phyloP scores from a whole-genome alignment of 164 flowering plant species.

The Magnolia officinalis region DNA sequence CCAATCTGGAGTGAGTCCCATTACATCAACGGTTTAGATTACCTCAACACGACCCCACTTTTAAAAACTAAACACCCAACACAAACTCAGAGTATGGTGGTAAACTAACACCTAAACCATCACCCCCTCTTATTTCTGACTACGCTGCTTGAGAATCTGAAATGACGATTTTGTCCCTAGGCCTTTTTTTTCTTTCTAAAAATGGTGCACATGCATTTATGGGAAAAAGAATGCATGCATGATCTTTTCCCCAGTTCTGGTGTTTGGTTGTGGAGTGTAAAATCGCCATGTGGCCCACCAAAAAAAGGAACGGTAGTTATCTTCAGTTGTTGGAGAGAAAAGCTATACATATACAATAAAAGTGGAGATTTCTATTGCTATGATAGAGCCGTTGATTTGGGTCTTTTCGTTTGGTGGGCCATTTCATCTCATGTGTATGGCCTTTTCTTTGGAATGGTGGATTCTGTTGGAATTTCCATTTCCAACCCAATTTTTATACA shows the following conservation, averaged over 20 bases:
- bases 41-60: too few species aligned
- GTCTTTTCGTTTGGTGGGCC: neutral
- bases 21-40: too few species aligned
- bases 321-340: neutral
- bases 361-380: neutral
- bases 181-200: neutral
- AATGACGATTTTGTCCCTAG: conserved; percentile 10
- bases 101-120: too few species aligned
- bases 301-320: neutral
- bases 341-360: neutral
- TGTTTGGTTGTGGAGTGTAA: neutral
- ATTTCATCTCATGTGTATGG: neutral
- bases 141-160: neutral
- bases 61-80: too few species aligned
- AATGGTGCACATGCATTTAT: neutral
- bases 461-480: neutral
- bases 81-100: too few species aligned
- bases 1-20: too few species aligned
- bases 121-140: neutral
- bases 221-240: neutral
- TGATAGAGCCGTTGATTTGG: neutral
- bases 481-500: neutral
- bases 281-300: neutral
- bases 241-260: neutral
- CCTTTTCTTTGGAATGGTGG: neutral